Conservation (phyloP, 192 early-diverging fungal species). For the Glomus cerebriforme region DNA sequence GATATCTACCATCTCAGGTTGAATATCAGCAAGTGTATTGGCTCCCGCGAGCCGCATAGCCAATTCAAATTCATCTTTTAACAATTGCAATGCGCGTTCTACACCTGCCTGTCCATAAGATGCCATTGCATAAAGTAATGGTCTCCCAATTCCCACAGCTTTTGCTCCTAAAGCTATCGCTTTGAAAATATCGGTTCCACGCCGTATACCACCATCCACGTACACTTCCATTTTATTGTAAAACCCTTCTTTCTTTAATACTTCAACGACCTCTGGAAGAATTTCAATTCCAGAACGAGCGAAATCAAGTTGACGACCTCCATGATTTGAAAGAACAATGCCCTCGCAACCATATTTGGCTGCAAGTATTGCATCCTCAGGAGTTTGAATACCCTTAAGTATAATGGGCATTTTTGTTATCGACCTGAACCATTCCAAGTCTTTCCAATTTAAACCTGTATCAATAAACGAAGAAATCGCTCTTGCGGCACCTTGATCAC, state of each 20-base stretch:
- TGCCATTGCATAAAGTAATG: slow-evolving; percentile 52
- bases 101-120: slow-evolving; percentile 87
- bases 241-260: slow-evolving; percentile 54
- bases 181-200: slow-evolving; percentile 94
- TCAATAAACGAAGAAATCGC: slow-evolving; percentile 84
- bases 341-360: slow-evolving; percentile 76
- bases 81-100: slow-evolving; percentile 67
- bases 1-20: slow-evolving; percentile 26
- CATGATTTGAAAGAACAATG: slow-evolving; percentile 94
- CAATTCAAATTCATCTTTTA: slow-evolving; percentile 86
- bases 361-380: slow-evolving; percentile 88
- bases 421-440: slow-evolving; percentile 83
- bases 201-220: slow-evolving; percentile 91
- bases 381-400: slow-evolving; percentile 90
- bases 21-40: slow-evolving; percentile 66
- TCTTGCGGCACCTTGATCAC: slow-evolving; percentile 63
- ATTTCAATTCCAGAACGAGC: slow-evolving; percentile 73
- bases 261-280: slow-evolving; percentile 83
- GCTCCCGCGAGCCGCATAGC: slow-evolving; percentile 77
- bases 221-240: slow-evolving; percentile 78
- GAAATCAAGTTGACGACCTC: slow-evolving; percentile 92
- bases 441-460: slow-evolving; percentile 81
- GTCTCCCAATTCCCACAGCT: slow-evolving; percentile 86
- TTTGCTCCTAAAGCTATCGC: slow-evolving; percentile 93
- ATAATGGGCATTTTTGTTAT: slow-evolving; percentile 87